Evolutionary conservation across 768 basidiomycete species (phyloP), one percentile per base, ranked within the genome.

Genomic region (Gymnopilus junonius): DNA sequence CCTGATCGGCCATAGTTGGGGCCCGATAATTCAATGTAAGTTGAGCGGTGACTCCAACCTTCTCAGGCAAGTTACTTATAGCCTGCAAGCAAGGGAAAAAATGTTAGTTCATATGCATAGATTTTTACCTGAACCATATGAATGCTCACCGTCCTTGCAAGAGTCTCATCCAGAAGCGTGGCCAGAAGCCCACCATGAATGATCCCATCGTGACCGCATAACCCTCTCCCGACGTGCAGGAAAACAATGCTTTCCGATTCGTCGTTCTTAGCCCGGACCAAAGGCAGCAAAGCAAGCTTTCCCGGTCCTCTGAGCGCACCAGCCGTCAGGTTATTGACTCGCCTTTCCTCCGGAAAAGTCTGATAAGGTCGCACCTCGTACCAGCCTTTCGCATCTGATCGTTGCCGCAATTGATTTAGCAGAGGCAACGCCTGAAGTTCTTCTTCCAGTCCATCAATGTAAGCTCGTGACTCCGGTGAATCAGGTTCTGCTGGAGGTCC

Each of bases 191-290:
- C 97, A 0, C 97, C 97, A 69, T 99, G 97, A 2, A 98, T 79
- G 64, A 99, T 95, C 0, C 97, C 97, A 75, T 97, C 95, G 65
- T 97, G 91, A 3, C 93, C 96, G 71, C 97, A 99, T 55, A 99
- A 65, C 2, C 89, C 92, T 42, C 92, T 78, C 1, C 97, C 97
- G 2, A 97, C 80, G 69, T 98, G 97, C 1, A 95, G 59, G 62
- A 97, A 79, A 5, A 87, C 80, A 27, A 87, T 71, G 10, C 85
- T 85, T 76, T 94, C 93, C 11, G 80, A 82, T 72, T 95, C 93
- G 76, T 97, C 94, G 59, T 78, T 81, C 69, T 81, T 85, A 17
- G 86, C 85, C 21, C 95, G 84, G 11, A 94, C 85, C 3, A 99
- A 71, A 2, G 95, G 95, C 20, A 83, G 81, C 59, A 97, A 73